phyloP scores from a whole-genome alignment of 805 yeast species.

The Saccharomyces mikatae region DNA sequence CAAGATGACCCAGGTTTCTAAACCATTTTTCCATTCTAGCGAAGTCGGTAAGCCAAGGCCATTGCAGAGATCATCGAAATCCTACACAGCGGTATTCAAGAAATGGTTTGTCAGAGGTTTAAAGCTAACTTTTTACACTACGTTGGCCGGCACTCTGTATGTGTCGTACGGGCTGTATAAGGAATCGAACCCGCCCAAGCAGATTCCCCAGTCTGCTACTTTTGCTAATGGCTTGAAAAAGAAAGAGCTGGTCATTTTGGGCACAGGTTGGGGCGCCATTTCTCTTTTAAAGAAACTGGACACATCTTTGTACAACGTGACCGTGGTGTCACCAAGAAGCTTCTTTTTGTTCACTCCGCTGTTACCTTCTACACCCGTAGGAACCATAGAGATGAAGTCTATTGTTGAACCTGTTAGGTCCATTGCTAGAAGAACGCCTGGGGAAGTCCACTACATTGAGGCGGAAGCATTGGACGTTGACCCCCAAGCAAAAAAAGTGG shows the following conservation, averaged over 20 bases:
- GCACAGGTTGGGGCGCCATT: slow-evolving; percentile 94
- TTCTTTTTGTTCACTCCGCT: slow-evolving; percentile 94
- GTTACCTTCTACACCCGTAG: slow-evolving; percentile 90
- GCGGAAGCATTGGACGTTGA: slow-evolving; percentile 86
- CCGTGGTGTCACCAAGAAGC: slow-evolving; percentile 88
- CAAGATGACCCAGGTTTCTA: background rate
- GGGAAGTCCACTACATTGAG: slow-evolving; percentile 76
- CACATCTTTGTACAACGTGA: slow-evolving; percentile 79
- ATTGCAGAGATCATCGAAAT: background rate
- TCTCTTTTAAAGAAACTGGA: slow-evolving; percentile 78
- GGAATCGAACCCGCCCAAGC: slow-evolving; percentile 55
- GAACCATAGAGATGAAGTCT: slow-evolving; percentile 82
- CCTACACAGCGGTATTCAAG: background rate
- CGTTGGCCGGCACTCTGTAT: slow-evolving; percentile 45
- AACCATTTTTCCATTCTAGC: background rate
- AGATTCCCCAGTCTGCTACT: slow-evolving; percentile 48
- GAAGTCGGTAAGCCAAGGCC: background rate
- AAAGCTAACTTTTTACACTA: slow-evolving; percentile 41
- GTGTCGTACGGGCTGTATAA: slow-evolving; percentile 54
- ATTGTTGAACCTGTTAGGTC: slow-evolving; percentile 90
- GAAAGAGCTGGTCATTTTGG: slow-evolving; percentile 55
- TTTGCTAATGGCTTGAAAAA: slow-evolving; percentile 39
- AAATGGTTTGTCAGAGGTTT: slow-evolving; percentile 2
- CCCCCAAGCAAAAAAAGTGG: slow-evolving; percentile 57
- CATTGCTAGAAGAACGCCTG: slow-evolving; percentile 69